A percentile compares a stretch with the other conserved stretches of the same genome.
Evolutionary conservation across 148 eudicot genomes (phyloP).

Genomic region (Silene uniflora): DNA sequence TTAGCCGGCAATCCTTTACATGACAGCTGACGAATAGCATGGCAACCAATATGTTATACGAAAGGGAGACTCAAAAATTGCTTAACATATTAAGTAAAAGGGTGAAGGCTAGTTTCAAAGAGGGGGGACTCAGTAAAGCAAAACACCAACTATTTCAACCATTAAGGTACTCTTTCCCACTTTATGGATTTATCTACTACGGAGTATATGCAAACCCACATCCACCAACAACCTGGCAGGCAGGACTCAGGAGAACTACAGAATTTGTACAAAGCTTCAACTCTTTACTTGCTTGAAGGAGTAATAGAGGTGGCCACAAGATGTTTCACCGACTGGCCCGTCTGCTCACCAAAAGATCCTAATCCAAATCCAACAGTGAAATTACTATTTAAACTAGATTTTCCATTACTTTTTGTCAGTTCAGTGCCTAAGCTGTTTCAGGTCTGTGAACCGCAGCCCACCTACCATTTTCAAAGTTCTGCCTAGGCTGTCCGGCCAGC

Average conservation of each 20-base stretch:
- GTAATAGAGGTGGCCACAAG: too few relatives aligned
- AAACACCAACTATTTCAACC: background rate
- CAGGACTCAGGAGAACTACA: background rate
- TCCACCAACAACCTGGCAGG: too few relatives aligned
- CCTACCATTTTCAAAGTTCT: background rate
- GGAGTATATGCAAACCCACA: background rate
- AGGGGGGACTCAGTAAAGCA: background rate
- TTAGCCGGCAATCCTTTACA: background rate
- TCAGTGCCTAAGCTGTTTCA: background rate
- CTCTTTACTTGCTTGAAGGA: too few relatives aligned
- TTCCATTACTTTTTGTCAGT: background rate
- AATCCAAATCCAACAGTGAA: too few relatives aligned
- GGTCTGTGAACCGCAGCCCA: background rate
- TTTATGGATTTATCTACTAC: background rate
- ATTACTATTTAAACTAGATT: background rate
- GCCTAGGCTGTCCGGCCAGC: background rate
- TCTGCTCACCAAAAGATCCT: too few relatives aligned
- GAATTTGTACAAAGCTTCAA: background rate
- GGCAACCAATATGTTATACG: background rate
- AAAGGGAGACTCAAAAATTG: background rate
- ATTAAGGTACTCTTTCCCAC: background rate
- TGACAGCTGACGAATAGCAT: background rate
- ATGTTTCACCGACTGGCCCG: background rate
- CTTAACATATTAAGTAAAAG: background rate
- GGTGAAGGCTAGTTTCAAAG: conserved; percentile 2